Conservation (phyloP, 768 basidiomycete species). For the Hypsizygus marmoreus region DNA sequence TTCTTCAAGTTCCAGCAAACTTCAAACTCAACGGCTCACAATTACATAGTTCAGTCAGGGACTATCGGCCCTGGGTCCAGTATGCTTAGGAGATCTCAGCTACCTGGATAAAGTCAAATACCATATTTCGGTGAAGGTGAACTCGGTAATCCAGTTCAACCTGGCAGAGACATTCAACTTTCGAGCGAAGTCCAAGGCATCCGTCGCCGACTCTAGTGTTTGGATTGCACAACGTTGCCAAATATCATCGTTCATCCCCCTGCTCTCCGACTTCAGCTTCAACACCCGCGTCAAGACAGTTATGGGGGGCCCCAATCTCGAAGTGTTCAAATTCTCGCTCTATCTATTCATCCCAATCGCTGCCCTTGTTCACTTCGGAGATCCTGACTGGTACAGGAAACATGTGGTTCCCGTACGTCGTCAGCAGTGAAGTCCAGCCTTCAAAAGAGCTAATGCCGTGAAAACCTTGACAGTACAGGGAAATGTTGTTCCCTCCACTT, state of each 20-base stretch:
- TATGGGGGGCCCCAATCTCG: slow-evolving; percentile 67
- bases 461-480: slow-evolving; percentile 55
- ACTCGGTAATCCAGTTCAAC: too few relatives aligned
- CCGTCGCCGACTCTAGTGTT: not conserved
- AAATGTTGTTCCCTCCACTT: slow-evolving; percentile 67
- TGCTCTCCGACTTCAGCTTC: not conserved
- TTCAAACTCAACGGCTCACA: too few relatives aligned
- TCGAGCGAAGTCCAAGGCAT: not conserved
- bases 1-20: too few relatives aligned
- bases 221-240: not conserved
- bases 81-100: too few relatives aligned
- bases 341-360: slow-evolving; percentile 85
- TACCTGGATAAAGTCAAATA: too few relatives aligned
- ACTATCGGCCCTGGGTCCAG: too few relatives aligned
- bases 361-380: slow-evolving; percentile 83
- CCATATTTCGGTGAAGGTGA: too few relatives aligned
- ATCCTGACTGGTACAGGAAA: slow-evolving; percentile 82
- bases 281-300: too few relatives aligned
- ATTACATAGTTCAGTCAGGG: too few relatives aligned
- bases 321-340: slow-evolving; percentile 87
- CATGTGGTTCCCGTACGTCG: slow-evolving; percentile 71
- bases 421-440: not conserved
- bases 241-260: not conserved
- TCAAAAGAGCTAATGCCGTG: not conserved
- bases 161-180: too few relatives aligned